Conservation (phyloP, 1,284 basidiomycete genomes). For the Tilletia walkeri region DNA sequence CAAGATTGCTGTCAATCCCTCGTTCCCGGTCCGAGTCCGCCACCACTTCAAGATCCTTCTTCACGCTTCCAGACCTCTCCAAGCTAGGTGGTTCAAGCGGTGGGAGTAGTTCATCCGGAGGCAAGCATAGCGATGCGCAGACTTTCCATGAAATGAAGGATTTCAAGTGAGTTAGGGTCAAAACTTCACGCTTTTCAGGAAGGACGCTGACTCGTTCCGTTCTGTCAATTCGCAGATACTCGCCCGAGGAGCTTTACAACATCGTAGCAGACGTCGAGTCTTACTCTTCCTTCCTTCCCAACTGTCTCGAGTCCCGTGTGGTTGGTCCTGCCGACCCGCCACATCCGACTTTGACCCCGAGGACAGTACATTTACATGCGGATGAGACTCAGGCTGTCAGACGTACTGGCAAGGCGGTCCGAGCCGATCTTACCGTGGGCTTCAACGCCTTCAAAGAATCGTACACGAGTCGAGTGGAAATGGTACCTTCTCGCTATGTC, state of each 20-base stretch:
- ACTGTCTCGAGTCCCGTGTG: conserved; percentile 76
- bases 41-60: conserved; percentile 1
- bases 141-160: conserved; percentile 10
- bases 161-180: neutral
- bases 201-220: neutral
- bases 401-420: conserved; percentile 19
- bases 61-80: neutral
- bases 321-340: conserved; percentile 54
- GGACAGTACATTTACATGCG: too few species aligned
- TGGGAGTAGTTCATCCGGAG: too few species aligned
- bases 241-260: conserved; percentile 74
- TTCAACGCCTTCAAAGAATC: conserved; percentile 83
- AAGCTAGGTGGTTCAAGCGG: neutral
- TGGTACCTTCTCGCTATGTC: conserved; percentile 72
- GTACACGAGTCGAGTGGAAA: conserved; percentile 81
- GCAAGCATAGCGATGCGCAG: neutral
- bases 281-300: conserved; percentile 84
- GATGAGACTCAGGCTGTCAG: too few species aligned
- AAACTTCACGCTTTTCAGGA: neutral
- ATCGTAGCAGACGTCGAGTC: conserved; percentile 83
- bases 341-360: neutral
- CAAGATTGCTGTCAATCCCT: neutral
- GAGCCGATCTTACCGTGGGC: conserved; percentile 83
- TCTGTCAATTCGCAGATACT: conserved; percentile 62
- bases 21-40: neutral